These are phyloP conservation scores for Phellopilus nigrolimitatus DNA, from an alignment of 1,284 basidiomycete species.

Conservation along the genomic window DNA sequence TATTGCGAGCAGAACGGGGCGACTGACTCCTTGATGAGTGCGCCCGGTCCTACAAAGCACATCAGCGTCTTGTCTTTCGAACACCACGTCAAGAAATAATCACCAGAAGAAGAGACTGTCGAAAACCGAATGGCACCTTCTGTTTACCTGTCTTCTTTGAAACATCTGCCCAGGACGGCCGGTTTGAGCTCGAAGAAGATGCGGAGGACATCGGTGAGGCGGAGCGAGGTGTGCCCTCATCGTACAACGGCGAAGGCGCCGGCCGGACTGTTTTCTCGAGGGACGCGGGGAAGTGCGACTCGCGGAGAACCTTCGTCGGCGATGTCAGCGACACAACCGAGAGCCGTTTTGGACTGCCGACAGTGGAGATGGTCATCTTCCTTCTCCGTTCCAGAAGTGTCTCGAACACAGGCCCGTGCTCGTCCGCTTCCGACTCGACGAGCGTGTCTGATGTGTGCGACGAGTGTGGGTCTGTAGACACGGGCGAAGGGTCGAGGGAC, in stretches of 20 bases:
- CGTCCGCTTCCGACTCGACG: conserved; percentile 7
- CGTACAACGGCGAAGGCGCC: conserved; percentile 12
- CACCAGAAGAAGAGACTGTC: conserved; percentile 31
- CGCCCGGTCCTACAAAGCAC: not conserved
- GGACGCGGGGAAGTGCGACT: conserved; percentile 4
- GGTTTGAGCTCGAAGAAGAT: conserved; percentile 25
- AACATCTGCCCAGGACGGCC: conserved; percentile 19
- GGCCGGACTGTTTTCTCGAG: conserved; percentile 15
- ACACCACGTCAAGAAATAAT: not conserved
- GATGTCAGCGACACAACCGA: conserved; percentile 18
- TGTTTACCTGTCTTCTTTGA: conserved; percentile 30
- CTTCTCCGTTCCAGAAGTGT: conserved; percentile 2
- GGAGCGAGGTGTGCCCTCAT: conserved; percentile 22
- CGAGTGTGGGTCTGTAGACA: conserved; percentile 8
- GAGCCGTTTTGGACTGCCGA: conserved; percentile 11
- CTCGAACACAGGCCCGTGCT: not conserved
- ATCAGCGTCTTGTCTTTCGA: not conserved
- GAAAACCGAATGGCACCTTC: conserved; percentile 60
- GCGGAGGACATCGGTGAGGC: conserved; percentile 26
- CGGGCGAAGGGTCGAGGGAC: conserved; percentile 14
- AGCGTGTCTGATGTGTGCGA: conserved; percentile 8
- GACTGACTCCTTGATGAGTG: conserved; percentile 7
- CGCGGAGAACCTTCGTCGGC: conserved; percentile 16
- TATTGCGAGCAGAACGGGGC: not conserved
- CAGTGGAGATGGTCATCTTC: not conserved